Evolutionary conservation across 169 alveolate genomes (phyloP), one percentile per base, ranked within the genome.

Genomic region (Eimeria brunetti): DNA sequence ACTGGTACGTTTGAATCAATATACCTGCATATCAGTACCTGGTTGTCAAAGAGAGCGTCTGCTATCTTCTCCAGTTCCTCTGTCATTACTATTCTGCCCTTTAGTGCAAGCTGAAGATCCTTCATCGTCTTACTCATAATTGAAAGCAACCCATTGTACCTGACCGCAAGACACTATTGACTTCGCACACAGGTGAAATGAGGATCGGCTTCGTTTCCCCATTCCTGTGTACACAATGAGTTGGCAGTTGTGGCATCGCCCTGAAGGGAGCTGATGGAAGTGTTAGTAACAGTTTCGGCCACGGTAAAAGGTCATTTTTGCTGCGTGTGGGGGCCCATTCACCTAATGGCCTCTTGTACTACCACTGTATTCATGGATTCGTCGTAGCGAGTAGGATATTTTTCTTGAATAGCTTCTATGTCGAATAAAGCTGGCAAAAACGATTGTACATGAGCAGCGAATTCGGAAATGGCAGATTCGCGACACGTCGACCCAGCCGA

Each of bases 311-410:
- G n/a, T 44, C 36, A 9, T 11, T 8, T 49, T 80, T 5, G 5
- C 60, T 16, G 38, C 12, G 49, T 51, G 69, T 73, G 38, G 33
- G 16, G 27, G 67, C 36, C 60, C 94, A 44, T 98, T 97, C 11
- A 97, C 97, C 97, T 98, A 98, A 78, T 97, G 38, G 98, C 96
- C 96, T 99, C 99, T 97, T 98, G 98, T 71, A 94, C 95, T 24
- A 99, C 96, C 36, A 99, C 99, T 36, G 99, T 98, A 97, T 99
- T 98, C 98, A 98, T 96, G 41, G 98, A 97, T 97, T 99, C 99
- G 64, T 97, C 97, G 97, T 98, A 98, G 94, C 97, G 97, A 62
- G 98, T 98, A 33, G 99, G 99, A 95, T 97, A 98, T 95, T 96
- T 97, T 60, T 97, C 96, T 49, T 95, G 96, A 16, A 98, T 98